Evolutionary conservation across 1,284 basidiomycete genomes (phyloP).

Genomic region (Cryptococcus sp.): DNA sequence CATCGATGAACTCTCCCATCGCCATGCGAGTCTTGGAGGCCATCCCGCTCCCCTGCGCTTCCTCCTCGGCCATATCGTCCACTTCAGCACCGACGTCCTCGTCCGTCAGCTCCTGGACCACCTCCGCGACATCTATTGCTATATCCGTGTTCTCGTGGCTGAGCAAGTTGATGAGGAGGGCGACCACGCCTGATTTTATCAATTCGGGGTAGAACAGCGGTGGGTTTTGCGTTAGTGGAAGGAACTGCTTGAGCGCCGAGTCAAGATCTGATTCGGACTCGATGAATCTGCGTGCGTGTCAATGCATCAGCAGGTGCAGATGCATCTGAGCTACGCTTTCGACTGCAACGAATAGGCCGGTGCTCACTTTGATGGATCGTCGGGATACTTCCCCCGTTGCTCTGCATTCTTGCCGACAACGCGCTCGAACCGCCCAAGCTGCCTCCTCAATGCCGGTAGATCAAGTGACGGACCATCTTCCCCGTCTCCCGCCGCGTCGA

Average conservation of each 20-base stretch:
- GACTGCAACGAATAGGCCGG: not conserved
- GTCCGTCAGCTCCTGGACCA: slow-evolving; percentile 91
- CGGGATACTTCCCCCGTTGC: slow-evolving; percentile 85
- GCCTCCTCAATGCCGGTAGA: slow-evolving; percentile 68
- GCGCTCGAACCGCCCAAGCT: slow-evolving; percentile 80
- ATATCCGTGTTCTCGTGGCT: slow-evolving; percentile 94
- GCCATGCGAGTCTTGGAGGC: slow-evolving; percentile 49
- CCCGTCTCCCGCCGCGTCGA: slow-evolving; percentile 64
- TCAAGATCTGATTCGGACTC: slow-evolving; percentile 97
- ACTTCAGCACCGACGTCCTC: slow-evolving; percentile 85
- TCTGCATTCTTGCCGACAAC: slow-evolving; percentile 92
- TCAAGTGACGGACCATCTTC: slow-evolving; percentile 53
- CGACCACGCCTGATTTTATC: slow-evolving; percentile 69
- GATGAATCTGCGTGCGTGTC: slow-evolving; percentile 73
- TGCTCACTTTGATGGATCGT: slow-evolving; percentile 82
- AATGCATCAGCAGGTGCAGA: not conserved
- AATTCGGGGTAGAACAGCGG: slow-evolving; percentile 85
- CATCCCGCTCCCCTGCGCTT: slow-evolving; percentile 58
- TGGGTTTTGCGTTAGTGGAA: slow-evolving; percentile 87
- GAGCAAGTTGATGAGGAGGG: slow-evolving; percentile 74
- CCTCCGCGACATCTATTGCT: slow-evolving; percentile 84
- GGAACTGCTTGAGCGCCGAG: slow-evolving; percentile 75
- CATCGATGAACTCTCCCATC: slow-evolving; percentile 71
- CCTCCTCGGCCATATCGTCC: slow-evolving; percentile 68
- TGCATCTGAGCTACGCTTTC: not conserved